Base-by-base conservation (phyloP, 1,139 yeast genomes). In the Lodderomyces oxycetoniae region DNA sequence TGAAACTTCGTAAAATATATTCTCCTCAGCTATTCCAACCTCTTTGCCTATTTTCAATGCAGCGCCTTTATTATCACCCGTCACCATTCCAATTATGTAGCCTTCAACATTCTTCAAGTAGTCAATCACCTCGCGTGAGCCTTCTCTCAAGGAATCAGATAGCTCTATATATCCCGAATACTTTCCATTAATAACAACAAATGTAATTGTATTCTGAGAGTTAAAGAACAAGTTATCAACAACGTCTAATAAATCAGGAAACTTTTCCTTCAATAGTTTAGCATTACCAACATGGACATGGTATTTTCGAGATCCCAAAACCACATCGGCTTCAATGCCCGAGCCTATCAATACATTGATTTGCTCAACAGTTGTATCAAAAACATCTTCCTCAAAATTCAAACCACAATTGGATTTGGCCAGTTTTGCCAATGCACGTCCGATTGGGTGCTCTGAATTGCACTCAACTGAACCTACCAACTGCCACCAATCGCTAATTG, bases 361-460 rank as follows among this genome's bases (percentile, higher is more conserved):
- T 5, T 66, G 61, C 14, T 52, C 46, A 14, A 65, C 48, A 5
- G 31, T 48, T 28, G 53, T 63, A 47, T 31, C 50, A 44, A 52
- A 64, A 37, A 42, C 45, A 47, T 59, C 74, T 7, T 12, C 26
- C 22, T 61, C 66, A 41, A 63, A 63, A 3, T 36, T 39, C 28
- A 63, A 44, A 20, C 59, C 53, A 45, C 57, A 45, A 31, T 50
- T 36, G 10, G 41, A 24, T 35, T 41, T 50, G 37, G 73, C 55
- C 32, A 61, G 50, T 28, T 51, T 47, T 23, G 60, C 64, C 26
- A 91, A 67, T 0, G 96, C 89, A 43, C 63, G 69, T 2, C 93
- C 96, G 17, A 86, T 73, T 0, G 97, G 97, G 56, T 91, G 99
- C 52, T 88, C 96, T 39, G 93, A 82, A 37, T 72, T 69, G 13